These are phyloP conservation scores for Aspergillus campestris DNA, from an alignment of 495 filamentous ascomycete genomes.

Conservation along the genomic window DNA sequence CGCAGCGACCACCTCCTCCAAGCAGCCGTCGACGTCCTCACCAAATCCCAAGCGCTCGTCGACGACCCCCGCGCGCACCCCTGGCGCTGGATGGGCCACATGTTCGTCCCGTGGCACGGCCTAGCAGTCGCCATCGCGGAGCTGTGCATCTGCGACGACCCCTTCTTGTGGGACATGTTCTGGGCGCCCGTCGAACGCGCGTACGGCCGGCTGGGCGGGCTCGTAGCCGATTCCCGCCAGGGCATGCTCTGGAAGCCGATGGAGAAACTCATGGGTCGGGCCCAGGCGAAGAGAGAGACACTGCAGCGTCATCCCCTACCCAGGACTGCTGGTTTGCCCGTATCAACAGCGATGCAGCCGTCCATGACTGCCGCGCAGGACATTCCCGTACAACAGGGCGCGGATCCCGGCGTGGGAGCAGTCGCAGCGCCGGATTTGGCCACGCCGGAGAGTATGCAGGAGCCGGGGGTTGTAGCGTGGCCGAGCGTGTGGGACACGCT, in stretches of 20 bases:
- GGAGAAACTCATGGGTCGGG: slow-evolving; percentile 51
- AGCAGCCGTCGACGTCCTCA: slow-evolving; percentile 24
- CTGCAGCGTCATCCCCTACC: slow-evolving; percentile 2
- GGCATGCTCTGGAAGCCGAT: slow-evolving; percentile 64
- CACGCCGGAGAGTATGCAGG: slow-evolving; percentile 5
- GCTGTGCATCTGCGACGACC: slow-evolving; percentile 55
- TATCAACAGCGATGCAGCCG: too few relatives aligned
- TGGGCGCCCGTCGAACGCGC: slow-evolving; percentile 61
- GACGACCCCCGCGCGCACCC: slow-evolving; percentile 15
- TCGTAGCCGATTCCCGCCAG: slow-evolving; percentile 44
- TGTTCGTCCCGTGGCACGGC: slow-evolving; percentile 41
- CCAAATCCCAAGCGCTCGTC: slow-evolving; percentile 12
- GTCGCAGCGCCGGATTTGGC: neutral
- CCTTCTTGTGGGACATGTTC: slow-evolving; percentile 55
- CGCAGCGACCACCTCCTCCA: slow-evolving; percentile 18
- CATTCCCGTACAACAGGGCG: too few relatives aligned
- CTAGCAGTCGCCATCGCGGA: slow-evolving; percentile 54
- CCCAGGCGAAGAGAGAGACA: slow-evolving; percentile 14
- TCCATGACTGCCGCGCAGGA: too few relatives aligned
- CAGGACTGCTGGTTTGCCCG: too few relatives aligned
- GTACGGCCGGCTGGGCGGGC: slow-evolving; percentile 43
- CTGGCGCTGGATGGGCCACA: slow-evolving; percentile 32
- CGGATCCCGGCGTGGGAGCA: neutral
- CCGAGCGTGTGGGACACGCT: slow-evolving; percentile 27
- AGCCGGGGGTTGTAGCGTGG: slow-evolving; percentile 5